Evolutionary conservation across 257 asterid genomes (phyloP).

Genomic region (Solanum etuberosum): DNA sequence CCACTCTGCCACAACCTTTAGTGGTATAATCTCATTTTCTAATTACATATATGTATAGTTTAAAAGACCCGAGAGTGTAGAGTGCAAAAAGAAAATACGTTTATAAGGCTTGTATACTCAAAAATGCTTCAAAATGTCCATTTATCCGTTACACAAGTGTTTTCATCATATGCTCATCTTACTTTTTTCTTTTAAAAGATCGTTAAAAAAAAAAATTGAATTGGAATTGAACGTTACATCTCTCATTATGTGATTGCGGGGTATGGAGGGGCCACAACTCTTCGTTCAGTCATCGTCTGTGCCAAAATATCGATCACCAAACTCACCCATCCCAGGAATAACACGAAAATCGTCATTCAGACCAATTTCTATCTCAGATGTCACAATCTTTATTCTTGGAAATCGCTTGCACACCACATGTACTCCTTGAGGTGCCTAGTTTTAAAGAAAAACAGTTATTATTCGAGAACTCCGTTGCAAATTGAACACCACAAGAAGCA

Average conservation of each 20-base stretch:
- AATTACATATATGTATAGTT: neutral
- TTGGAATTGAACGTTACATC: neutral
- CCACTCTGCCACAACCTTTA: neutral
- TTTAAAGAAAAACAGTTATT: neutral
- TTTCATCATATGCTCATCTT: neutral
- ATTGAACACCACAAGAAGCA: neutral
- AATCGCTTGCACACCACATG: constrained; percentile 85
- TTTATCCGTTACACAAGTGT: neutral
- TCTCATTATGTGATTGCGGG: neutral
- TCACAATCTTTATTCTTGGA: constrained; percentile 91
- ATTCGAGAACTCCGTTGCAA: neutral
- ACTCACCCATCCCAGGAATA: constrained; percentile 98
- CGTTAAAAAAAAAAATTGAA: neutral
- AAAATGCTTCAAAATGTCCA: neutral
- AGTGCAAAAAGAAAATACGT: neutral
- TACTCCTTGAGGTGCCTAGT: constrained; percentile 97
- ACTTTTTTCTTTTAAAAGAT: neutral
- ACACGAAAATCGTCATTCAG: constrained; percentile 78
- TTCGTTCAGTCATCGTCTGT: constrained; percentile 66
- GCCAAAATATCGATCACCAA: constrained; percentile 93
- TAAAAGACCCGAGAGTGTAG: neutral
- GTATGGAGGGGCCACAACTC: neutral
- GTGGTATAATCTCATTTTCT: neutral
- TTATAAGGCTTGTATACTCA: neutral
- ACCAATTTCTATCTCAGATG: constrained; percentile 95